Percentiles rank a stretch among this genome's conserved stretches.
phyloP scores from a whole-genome alignment of 1,284 basidiomycete genomes.

The Apiotrichum domesticum region DNA sequence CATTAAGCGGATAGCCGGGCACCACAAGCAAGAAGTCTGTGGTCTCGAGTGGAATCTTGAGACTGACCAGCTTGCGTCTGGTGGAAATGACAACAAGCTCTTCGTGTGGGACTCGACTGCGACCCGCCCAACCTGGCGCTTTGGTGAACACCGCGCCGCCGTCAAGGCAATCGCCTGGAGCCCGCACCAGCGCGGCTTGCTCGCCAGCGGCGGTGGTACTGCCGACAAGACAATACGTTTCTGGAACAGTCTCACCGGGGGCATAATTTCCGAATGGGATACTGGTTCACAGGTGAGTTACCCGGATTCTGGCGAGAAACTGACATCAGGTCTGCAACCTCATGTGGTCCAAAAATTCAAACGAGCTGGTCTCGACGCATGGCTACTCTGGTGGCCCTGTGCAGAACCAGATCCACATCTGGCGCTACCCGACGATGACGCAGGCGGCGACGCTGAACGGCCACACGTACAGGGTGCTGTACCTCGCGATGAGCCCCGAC shows the following conservation, averaged over 20 bases:
- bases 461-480: constrained; percentile 89
- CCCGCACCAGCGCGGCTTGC: constrained; percentile 82
- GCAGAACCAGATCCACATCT: constrained; percentile 97
- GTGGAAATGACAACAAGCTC: constrained; percentile 98
- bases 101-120: constrained; percentile 81
- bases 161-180: constrained; percentile 99
- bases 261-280: constrained; percentile 75
- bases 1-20: constrained; percentile 66
- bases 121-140: constrained; percentile 76
- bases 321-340: constrained; percentile 72
- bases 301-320: too few species aligned
- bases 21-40: constrained; percentile 91
- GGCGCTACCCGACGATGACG: constrained; percentile 88
- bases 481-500: constrained; percentile 93
- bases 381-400: constrained; percentile 90
- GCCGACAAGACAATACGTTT: constrained; percentile 96
- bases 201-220: constrained; percentile 96
- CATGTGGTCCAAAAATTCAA: constrained; percentile 91
- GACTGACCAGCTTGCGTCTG: constrained; percentile 75
- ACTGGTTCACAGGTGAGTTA: constrained; percentile 68
- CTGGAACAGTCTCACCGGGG: constrained; percentile 89
- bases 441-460: constrained; percentile 93
- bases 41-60: constrained; percentile 84
- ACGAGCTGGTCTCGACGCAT: constrained; percentile 95
- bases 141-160: constrained; percentile 92